Conservation (phyloP, 1,284 basidiomycete species). For the Singerocomus rubriflavus region DNA sequence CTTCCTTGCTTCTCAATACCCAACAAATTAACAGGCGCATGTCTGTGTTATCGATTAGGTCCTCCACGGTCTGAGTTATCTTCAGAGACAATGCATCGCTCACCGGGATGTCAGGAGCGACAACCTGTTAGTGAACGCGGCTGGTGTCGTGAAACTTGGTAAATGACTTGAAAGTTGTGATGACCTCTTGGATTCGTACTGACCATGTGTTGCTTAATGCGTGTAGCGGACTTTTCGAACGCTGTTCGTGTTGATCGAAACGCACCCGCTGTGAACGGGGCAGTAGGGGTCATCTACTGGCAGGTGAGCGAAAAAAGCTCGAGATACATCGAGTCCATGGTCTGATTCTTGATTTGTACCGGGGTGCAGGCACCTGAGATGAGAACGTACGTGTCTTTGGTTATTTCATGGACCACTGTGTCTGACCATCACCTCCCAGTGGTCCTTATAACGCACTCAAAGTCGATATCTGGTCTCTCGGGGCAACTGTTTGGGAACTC, state of each 20-base stretch:
- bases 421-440: conserved; percentile 31
- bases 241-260: conserved; percentile 55
- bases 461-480: conserved; percentile 77
- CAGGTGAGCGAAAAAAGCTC: conserved; percentile 39
- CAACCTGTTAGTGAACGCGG: conserved; percentile 65
- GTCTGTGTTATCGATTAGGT: conserved; percentile 40
- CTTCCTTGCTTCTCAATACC: conserved; percentile 1
- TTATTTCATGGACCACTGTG: neutral
- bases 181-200: conserved; percentile 2
- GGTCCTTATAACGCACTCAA: conserved; percentile 70
- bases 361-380: conserved; percentile 56
- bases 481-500: conserved; percentile 80
- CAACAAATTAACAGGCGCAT: neutral
- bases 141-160: conserved; percentile 74
- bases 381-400: conserved; percentile 45
- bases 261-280: conserved; percentile 49
- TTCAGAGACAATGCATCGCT: conserved; percentile 61
- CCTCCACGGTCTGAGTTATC: conserved; percentile 58
- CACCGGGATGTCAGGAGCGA: conserved; percentile 80
- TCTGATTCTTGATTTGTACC: conserved; percentile 12
- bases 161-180: conserved; percentile 25
- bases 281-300: conserved; percentile 73
- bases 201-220: conserved; percentile 4
- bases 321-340: neutral
- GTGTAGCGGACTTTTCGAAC: conserved; percentile 71